Evolutionary conservation across 768 basidiomycete species (phyloP).

Genomic region (Lactifluus volemus): DNA sequence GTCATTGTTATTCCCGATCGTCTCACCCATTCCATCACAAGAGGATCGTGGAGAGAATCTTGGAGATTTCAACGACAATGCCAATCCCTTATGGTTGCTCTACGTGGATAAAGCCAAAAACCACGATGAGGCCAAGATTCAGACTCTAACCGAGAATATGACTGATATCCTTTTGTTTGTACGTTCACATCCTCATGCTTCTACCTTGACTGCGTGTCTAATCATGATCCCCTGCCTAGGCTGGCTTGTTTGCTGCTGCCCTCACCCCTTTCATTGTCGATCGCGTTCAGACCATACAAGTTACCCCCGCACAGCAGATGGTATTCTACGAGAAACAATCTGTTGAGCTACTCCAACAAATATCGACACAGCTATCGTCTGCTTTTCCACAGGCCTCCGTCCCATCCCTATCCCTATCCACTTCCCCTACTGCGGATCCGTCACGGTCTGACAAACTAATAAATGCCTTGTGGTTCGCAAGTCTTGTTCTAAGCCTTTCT

Average conservation of each 20-base stretch:
- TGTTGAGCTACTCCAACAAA: background rate
- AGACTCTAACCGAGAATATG: background rate
- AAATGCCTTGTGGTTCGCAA: conserved; percentile 36
- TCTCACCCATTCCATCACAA: too few relatives aligned
- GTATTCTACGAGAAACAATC: conserved; percentile 2
- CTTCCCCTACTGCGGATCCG: conserved; percentile 5
- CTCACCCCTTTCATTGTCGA: too few relatives aligned
- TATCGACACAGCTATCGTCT: background rate
- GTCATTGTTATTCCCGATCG: too few relatives aligned
- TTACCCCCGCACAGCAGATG: background rate
- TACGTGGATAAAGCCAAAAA: background rate
- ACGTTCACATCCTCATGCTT: background rate
- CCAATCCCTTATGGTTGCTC: background rate
- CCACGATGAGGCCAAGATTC: conserved; percentile 1
- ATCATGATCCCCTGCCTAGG: background rate
- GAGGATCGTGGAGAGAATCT: background rate
- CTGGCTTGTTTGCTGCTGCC: background rate
- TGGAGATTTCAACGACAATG: background rate
- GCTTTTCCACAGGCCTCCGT: too few relatives aligned
- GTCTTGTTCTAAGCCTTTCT: conserved; percentile 31
- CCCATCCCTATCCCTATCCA: background rate
- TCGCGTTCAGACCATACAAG: too few relatives aligned
- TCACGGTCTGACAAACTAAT: conserved; percentile 29
- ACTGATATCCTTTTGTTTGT: background rate
- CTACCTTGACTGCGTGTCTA: background rate